Evolutionary conservation across 2,329 filamentous ascomycete species (phyloP).

Genomic region (Triangularia setosa): DNA sequence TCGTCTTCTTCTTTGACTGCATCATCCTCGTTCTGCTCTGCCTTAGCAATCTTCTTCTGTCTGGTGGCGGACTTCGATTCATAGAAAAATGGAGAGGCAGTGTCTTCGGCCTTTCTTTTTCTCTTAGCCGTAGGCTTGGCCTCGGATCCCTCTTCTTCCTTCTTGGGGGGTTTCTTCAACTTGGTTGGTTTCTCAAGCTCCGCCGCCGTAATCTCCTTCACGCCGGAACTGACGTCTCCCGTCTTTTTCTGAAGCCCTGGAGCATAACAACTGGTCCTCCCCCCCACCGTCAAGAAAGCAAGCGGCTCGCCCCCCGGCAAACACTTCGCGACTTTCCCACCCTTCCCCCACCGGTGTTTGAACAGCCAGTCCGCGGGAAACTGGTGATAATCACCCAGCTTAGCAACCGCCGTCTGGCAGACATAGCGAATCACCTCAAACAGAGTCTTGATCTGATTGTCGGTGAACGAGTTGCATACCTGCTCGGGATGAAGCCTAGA

Average conservation of each 20-base stretch:
- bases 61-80: no score
- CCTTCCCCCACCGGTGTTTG: slow-evolving; percentile 84
- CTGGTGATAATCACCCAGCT: slow-evolving; percentile 73
- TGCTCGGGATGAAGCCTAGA: slow-evolving; percentile 88
- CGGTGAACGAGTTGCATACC: slow-evolving; percentile 76
- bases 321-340: slow-evolving; percentile 68
- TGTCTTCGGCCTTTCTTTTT: no score
- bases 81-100: no score
- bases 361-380: slow-evolving; percentile 90
- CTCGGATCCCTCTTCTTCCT: neutral
- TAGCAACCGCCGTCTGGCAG: slow-evolving; percentile 72
- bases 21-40: neutral
- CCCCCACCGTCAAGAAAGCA: slow-evolving; percentile 82
- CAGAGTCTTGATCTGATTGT: slow-evolving; percentile 66
- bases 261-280: slow-evolving; percentile 85
- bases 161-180: slow-evolving; percentile 22
- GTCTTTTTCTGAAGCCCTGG: slow-evolving; percentile 82
- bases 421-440: slow-evolving; percentile 73
- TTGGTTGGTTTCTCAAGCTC: slow-evolving; percentile 27
- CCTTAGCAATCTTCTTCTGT: neutral
- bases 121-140: neutral
- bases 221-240: slow-evolving; percentile 38
- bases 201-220: slow-evolving; percentile 41
- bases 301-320: slow-evolving; percentile 84
- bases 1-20: neutral